Evolutionary conservation across 2,329 filamentous ascomycete genomes (phyloP).

Genomic region (Alternaria longipes): DNA sequence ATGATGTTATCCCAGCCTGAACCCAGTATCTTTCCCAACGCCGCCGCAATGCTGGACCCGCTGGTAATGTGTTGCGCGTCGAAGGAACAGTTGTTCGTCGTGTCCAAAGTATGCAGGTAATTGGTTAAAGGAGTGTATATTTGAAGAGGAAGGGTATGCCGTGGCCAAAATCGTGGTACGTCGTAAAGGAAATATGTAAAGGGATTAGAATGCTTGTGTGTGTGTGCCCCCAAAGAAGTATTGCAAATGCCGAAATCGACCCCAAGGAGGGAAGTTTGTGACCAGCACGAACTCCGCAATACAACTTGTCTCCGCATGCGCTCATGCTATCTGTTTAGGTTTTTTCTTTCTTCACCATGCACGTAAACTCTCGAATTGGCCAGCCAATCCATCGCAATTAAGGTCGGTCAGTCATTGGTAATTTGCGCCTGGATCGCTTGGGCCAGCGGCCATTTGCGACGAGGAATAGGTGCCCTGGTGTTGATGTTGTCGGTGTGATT

Average conservation of each 20-base stretch:
- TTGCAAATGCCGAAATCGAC: conserved; percentile 12
- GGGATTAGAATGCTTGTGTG: conserved; percentile 40
- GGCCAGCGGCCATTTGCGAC: conserved; percentile 41
- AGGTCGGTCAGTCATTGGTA: conserved; percentile 50
- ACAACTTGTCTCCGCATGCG: conserved; percentile 6
- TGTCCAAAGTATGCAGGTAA: conserved; percentile 26
- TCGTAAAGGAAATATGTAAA: conserved; percentile 34
- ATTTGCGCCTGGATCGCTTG: conserved; percentile 42
- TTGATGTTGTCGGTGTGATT: conserved; percentile 29
- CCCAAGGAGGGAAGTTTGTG: conserved; percentile 27
- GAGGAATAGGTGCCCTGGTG: conserved; percentile 45
- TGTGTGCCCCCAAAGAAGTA: conserved; percentile 23
- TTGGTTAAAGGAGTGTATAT: conserved; percentile 18
- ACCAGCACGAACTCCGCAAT: conserved; percentile 43
- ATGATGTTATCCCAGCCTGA: conserved; percentile 27
- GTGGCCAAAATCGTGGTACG: conserved; percentile 40
- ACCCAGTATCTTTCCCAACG: conserved; percentile 32
- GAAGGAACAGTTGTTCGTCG: conserved; percentile 11
- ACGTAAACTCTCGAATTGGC: conserved; percentile 38
- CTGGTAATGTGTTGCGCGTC: conserved; percentile 13
- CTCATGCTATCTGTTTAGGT: conserved; percentile 16
- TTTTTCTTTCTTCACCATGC: conserved; percentile 31
- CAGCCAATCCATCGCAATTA: conserved; percentile 19
- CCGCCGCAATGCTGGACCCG: conserved; percentile 25
- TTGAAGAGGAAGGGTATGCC: conserved; percentile 37